These are phyloP conservation scores for Microdochium nivale DNA, from an alignment of 2,329 filamentous ascomycete species.

Conservation along the genomic window DNA sequence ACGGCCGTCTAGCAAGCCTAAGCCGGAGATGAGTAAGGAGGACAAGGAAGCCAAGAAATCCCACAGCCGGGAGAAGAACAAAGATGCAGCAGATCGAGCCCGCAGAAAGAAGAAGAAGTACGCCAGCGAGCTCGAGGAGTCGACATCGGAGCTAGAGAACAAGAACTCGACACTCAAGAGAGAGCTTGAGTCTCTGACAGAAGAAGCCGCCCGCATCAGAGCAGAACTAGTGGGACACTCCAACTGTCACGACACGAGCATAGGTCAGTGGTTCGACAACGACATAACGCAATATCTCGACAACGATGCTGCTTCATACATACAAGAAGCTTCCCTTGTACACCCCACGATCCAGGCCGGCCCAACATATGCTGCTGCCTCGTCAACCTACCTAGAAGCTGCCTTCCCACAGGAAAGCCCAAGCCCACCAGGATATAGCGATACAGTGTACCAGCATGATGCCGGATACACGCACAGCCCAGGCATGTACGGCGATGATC, in stretches of 20 bases:
- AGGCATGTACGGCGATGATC: neutral
- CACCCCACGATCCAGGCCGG: neutral
- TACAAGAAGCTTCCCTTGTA: neutral
- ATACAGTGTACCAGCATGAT: neutral
- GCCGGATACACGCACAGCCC: neutral
- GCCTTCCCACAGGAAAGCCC: neutral
- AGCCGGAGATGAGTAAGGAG: slow-evolving; percentile 16
- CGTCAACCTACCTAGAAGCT: neutral
- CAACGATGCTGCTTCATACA: neutral
- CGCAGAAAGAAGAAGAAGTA: slow-evolving; percentile 57
- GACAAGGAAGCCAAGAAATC: slow-evolving; percentile 32
- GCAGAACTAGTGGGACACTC: slow-evolving; percentile 43
- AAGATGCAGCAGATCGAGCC: slow-evolving; percentile 66
- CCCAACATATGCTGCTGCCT: neutral
- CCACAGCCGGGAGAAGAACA: slow-evolving; percentile 60
- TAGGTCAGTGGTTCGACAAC: slow-evolving; percentile 43
- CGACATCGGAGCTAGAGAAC: slow-evolving; percentile 32
- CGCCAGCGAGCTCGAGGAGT: slow-evolving; percentile 39
- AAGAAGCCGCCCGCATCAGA: slow-evolving; percentile 38
- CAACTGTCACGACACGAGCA: slow-evolving; percentile 41
- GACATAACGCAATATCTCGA: slow-evolving; percentile 29
- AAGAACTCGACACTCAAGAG: slow-evolving; percentile 32
- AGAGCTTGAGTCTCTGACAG: slow-evolving; percentile 31
- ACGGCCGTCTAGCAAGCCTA: slow-evolving; percentile 18
- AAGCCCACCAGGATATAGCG: neutral